Conservation (phyloP, 176 grass and related monocot species). For the Carex kokanica region DNA sequence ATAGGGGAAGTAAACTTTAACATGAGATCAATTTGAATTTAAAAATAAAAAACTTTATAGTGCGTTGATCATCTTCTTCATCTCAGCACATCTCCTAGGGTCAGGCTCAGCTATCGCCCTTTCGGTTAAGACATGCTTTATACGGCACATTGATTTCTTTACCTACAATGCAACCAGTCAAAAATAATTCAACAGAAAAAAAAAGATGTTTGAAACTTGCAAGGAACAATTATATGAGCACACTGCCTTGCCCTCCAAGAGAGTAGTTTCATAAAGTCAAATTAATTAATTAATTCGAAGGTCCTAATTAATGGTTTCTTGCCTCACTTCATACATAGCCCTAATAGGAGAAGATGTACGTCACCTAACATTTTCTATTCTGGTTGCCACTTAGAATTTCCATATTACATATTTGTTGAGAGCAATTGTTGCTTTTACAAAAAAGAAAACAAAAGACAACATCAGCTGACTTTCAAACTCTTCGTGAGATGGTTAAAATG, state of each 20-base stretch:
- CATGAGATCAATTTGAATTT: neutral
- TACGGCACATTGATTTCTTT: slow-evolving; percentile 82
- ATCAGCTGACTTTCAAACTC: neutral
- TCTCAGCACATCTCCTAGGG: slow-evolving; percentile 70
- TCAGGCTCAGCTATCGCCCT: slow-evolving; percentile 87
- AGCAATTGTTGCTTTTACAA: neutral
- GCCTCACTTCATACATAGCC: neutral
- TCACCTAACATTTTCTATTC: neutral
- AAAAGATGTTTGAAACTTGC: neutral
- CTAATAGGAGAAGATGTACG: neutral
- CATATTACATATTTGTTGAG: neutral
- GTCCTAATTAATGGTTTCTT: neutral
- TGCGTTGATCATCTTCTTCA: slow-evolving; percentile 90
- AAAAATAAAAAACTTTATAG: slow-evolving; percentile 34
- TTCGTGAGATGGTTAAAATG: neutral
- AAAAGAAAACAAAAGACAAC: neutral
- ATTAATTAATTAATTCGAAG: neutral
- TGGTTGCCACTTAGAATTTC: neutral
- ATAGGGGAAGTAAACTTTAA: neutral
- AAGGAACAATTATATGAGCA: neutral
- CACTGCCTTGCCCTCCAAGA: neutral
- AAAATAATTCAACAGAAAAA: slow-evolving; percentile 2
- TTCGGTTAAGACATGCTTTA: slow-evolving; percentile 96
- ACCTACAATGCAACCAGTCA: slow-evolving; percentile 47
- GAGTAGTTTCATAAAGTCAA: neutral